Evolutionary conservation across 163 green algal species (phyloP).

Genomic region (Prototheca wickerhamii): DNA sequence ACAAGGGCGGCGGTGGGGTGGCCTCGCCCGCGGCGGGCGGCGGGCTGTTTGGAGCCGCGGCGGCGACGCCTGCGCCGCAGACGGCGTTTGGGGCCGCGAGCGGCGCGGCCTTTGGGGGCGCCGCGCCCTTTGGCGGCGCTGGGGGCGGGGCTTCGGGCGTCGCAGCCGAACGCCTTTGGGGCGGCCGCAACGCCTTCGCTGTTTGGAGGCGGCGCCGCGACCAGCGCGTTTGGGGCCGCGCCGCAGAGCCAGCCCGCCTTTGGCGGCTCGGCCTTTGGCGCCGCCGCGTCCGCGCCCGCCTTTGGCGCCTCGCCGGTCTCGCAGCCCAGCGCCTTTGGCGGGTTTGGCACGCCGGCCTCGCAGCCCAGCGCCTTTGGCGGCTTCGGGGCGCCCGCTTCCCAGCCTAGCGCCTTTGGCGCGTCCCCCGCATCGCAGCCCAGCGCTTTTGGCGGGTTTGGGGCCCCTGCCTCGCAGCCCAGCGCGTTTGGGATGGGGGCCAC

Average conservation of each 20-base stretch:
- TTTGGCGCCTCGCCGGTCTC: conserved; percentile 17
- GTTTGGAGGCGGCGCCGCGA: too few relatives aligned
- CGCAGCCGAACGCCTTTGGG: conserved; percentile 6
- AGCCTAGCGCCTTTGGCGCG: conserved; percentile 32
- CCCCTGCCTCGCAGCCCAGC: conserved; percentile 5
- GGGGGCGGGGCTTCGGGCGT: neutral
- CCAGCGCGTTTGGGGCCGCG: too few relatives aligned
- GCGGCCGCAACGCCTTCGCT: conserved; percentile 9
- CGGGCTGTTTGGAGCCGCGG: too few relatives aligned
- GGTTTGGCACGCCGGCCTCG: conserved; percentile 22
- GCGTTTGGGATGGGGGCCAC: neutral
- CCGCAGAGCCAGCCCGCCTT: too few relatives aligned
- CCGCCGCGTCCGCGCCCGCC: conserved; percentile 3
- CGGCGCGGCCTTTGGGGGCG: too few relatives aligned
- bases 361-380: neutral
- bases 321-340: conserved; percentile 10
- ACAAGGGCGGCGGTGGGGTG: conserved; percentile 15
- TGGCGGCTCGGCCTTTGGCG: conserved; percentile 11
- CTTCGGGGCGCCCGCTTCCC: conserved; percentile 5
- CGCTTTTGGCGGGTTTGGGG: conserved; percentile 27
- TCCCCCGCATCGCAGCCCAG: neutral
- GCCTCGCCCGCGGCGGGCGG: conserved; percentile 1
- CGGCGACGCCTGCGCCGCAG: too few relatives aligned
- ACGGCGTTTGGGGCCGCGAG: too few relatives aligned
- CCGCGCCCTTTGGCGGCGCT: too few relatives aligned